Evolutionary conservation across 495 filamentous ascomycete species (phyloP), one percentile per base, ranked within the genome.

Genomic region (Aspergillus avenaceus): DNA sequence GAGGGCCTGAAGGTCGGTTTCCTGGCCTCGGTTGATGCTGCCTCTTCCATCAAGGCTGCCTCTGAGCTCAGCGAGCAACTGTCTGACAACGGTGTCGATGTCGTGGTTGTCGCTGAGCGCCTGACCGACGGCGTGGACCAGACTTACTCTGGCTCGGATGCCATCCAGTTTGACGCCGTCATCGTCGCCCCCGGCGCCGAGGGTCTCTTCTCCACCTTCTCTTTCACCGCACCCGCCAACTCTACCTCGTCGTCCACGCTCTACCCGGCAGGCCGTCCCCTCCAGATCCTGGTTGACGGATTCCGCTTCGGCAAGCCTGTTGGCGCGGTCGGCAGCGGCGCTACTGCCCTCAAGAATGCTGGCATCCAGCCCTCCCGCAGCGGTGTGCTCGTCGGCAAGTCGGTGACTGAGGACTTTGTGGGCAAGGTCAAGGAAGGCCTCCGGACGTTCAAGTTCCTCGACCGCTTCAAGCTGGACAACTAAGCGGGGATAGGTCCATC

Each of bases 231-330:
- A 0, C 52, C 54, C 9, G 38, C 53, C 4, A 61, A 55, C 18
- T 40, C 56, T 14, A 60, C 59, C 1, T 52, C 54, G 7, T 73
- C 68, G 8, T 74, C 67, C 2, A 66, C 83, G 0, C 64, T 89
- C 19, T 90, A 77, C 61, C 86, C 87, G 0, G 71, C 76, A 8
- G 81, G 82, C 0, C 73, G 85, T 0, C 87, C 74, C 63, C 50
- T 76, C 5, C 78, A 87, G 69, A 85, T 90, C 34, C 61, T 90
- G 19, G 47, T 67, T n/a, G 78, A 83, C 65, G 84, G 73, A 0
- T 91, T 80, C 70, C 67, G 78, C 1, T 90, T 82, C 67, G 87
- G 86, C 5, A 91, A 91, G 76, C 80, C 87, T 0, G 75, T 91
- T 31, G 84, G 66, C 4, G 83, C 78, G 1, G 49, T 88, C 2